These are phyloP conservation scores for Musa itinerans DNA, from an alignment of 176 grass and related monocot genomes.

Conservation along the genomic window DNA sequence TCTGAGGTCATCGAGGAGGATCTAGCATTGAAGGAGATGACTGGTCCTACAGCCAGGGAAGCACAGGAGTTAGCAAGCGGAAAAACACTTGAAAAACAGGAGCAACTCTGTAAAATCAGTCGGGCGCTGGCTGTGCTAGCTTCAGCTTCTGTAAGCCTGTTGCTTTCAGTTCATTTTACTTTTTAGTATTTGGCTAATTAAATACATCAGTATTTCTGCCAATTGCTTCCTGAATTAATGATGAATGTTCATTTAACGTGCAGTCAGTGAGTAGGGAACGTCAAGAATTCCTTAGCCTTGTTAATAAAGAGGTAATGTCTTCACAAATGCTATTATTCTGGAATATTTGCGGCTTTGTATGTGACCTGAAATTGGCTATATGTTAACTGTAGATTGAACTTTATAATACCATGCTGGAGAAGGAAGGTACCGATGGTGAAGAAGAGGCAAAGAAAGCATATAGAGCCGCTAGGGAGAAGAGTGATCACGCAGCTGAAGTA, in stretches of 20 bases:
- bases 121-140: slow-evolving; percentile 70
- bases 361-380: neutral
- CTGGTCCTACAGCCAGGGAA: slow-evolving; percentile 57
- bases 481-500: slow-evolving; percentile 58
- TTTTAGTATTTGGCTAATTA: slow-evolving; percentile 11
- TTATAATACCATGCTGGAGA: slow-evolving; percentile 74
- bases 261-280: slow-evolving; percentile 86
- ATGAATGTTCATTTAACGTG: slow-evolving; percentile 27
- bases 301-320: slow-evolving; percentile 78
- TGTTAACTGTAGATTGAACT: slow-evolving; percentile 68
- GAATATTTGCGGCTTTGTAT: neutral
- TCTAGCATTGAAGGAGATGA: slow-evolving; percentile 87
- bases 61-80: slow-evolving; percentile 48
- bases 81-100: slow-evolving; percentile 52
- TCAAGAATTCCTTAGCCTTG: slow-evolving; percentile 83
- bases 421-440: slow-evolving; percentile 87
- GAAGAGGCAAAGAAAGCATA: slow-evolving; percentile 86
- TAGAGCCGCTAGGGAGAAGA: slow-evolving; percentile 63
- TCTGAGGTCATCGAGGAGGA: slow-evolving; percentile 37
- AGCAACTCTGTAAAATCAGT: slow-evolving; percentile 69
- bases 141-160: slow-evolving; percentile 79
- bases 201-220: slow-evolving; percentile 9
- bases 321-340: neutral
- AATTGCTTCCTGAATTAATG: slow-evolving; percentile 1
- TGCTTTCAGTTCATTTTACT: slow-evolving; percentile 6